These are phyloP conservation scores for Smallanthus sonchifolius DNA, from an alignment of 129 eudicot species.

Conservation along the genomic window DNA sequence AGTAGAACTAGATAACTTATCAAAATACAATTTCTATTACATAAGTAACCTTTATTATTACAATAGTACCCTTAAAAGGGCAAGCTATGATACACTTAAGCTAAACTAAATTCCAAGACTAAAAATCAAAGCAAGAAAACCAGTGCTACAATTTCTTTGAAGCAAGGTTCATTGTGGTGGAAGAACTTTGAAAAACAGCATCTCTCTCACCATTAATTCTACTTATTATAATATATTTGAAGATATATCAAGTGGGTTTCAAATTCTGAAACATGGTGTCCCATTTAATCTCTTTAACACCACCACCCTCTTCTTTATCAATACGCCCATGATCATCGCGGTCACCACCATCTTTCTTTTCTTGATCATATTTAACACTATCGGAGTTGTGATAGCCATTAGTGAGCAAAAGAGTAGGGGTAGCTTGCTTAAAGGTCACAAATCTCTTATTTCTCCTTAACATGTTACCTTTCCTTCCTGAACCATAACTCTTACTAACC, in stretches of 20 bases:
- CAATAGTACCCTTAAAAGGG: constrained; percentile 26
- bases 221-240: constrained; percentile 8
- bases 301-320: constrained; percentile 43
- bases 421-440: constrained; percentile 39
- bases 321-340: constrained; percentile 32
- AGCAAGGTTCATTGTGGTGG: constrained; percentile 38
- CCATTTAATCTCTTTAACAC: constrained; percentile 81
- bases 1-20: background rate
- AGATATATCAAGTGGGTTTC: constrained; percentile 60
- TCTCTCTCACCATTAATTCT: constrained; percentile 51
- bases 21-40: background rate
- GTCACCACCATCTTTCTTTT: constrained; percentile 14
- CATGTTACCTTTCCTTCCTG: constrained; percentile 57
- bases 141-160: constrained; percentile 16
- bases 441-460: constrained; percentile 49
- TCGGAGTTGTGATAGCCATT: constrained; percentile 42
- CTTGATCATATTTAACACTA: constrained; percentile 36
- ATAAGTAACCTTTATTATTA: constrained; percentile 14
- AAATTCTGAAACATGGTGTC: constrained; percentile 87
- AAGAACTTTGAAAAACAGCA: constrained; percentile 41
- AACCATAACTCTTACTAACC: constrained; percentile 41
- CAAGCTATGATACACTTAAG: constrained; percentile 6
- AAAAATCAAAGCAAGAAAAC: constrained; percentile 9
- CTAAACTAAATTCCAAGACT: constrained; percentile 21
- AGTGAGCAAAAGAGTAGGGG: constrained; percentile 62